A percentile compares a stretch with the other conserved stretches of the same genome.
phyloP scores from a whole-genome alignment of 306 rosid species.

The Malus sieversii region DNA sequence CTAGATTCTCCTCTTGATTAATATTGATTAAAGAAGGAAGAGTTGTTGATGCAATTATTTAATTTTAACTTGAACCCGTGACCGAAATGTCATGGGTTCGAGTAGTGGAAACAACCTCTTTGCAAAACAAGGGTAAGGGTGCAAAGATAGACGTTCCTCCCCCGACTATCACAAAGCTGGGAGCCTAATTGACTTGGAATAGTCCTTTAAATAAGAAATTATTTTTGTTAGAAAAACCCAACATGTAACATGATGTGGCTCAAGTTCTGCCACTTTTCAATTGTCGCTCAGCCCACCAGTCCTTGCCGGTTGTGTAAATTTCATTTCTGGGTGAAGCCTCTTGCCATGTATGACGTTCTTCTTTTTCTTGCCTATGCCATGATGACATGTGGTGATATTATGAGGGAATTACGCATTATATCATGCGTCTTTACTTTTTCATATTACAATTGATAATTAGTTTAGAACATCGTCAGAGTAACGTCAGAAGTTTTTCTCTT shows the following conservation, averaged over 20 bases:
- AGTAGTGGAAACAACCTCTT: too few species aligned
- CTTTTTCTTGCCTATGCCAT: background rate
- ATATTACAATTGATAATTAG: background rate
- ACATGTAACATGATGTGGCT: constrained; percentile 13
- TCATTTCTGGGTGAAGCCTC: background rate
- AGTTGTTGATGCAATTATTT: background rate
- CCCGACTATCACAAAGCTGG: too few species aligned
- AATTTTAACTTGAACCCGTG: background rate
- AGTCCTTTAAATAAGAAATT: background rate
- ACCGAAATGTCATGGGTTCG: too few species aligned
- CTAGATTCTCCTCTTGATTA: background rate
- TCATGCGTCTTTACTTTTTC: too few species aligned
- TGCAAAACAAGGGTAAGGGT: too few species aligned
- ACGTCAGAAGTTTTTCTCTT: too few species aligned
- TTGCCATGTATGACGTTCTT: background rate
- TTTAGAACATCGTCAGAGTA: too few species aligned
- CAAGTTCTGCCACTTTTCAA: constrained; percentile 17
- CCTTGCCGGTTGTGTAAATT: constrained; percentile 12
- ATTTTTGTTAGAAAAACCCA: background rate
- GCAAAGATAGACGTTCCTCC: too few species aligned
- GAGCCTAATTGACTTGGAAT: too few species aligned
- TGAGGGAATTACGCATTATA: background rate
- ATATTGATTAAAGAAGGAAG: background rate
- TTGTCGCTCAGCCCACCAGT: constrained; percentile 4
- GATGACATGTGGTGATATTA: too few species aligned